These are phyloP conservation scores for Ailanthus altissimus DNA, from an alignment of 345 rosid species.

Conservation along the genomic window DNA sequence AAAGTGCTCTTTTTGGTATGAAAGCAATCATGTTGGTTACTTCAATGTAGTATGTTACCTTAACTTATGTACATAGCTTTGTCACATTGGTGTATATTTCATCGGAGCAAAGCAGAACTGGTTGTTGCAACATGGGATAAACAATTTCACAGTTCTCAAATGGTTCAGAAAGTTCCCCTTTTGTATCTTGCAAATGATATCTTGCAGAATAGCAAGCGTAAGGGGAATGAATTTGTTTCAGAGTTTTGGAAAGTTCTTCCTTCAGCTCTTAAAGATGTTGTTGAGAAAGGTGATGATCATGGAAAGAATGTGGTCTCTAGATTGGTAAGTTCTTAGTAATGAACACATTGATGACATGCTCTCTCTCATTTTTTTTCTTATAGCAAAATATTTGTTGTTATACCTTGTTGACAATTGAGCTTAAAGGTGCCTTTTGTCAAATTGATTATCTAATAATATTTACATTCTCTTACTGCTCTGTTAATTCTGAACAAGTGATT, in stretches of 20 bases:
- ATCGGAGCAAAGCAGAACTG: slow-evolving; percentile 76
- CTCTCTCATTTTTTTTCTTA: not conserved
- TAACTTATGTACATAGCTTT: slow-evolving; percentile 55
- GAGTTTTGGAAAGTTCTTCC: slow-evolving; percentile 98
- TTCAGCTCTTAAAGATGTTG: slow-evolving; percentile 71
- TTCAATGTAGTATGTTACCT: slow-evolving; percentile 25
- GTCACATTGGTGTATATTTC: slow-evolving; percentile 97
- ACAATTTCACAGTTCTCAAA: slow-evolving; percentile 76
- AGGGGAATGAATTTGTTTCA: slow-evolving; percentile 84
- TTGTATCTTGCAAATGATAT: slow-evolving; percentile 93
- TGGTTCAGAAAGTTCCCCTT: slow-evolving; percentile 82
- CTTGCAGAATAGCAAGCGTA: slow-evolving; percentile 92
- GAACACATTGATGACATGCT: not conserved
- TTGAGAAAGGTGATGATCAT: slow-evolving; percentile 70
- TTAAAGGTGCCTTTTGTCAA: not conserved
- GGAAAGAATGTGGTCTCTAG: slow-evolving; percentile 79
- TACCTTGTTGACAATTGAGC: not conserved
- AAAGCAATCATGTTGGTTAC: not conserved
- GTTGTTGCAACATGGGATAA: slow-evolving; percentile 94
- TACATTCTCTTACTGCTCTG: not conserved
- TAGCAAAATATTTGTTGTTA: not conserved
- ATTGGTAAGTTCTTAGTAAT: slow-evolving; percentile 43
- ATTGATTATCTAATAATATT: not conserved
- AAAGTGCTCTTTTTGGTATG: not conserved
- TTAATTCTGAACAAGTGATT: not conserved